Evolutionary conservation across 2,329 filamentous ascomycete species (phyloP), one percentile per base, ranked within the genome.

Genomic region (Alternaria tenuissima): DNA sequence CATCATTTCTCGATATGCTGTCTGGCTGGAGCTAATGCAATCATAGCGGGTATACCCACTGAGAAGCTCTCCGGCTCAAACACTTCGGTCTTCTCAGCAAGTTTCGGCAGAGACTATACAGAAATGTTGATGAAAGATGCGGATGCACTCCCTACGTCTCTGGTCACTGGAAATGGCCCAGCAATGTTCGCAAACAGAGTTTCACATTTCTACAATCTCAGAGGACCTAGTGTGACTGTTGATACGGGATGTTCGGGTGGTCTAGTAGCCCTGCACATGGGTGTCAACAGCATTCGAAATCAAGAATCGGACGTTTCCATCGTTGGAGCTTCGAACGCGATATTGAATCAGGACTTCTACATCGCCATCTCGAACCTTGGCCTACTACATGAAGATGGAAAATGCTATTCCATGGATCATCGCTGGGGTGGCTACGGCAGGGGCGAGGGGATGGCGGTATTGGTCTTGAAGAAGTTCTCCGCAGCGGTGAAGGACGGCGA

Each of bases 11-110:
- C 2, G 28, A 47, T 1, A 3, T 11, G 18, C 11, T 16, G 9
- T 47, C 28, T 20, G 7, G 44, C 28, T n/a, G 22, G 18, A 34
- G 28, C 44, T 47, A 22, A 47, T 18, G 12, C 6, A 22, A 34
- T 34, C 28, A 32, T n/a, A 55, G 52, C 41, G 14, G 52, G 52
- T 16, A 18, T 55, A 8, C 52, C 52, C 6, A 55, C n/a, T 22
- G 52, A 55, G 42, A 55, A 55, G 30, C 52, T 55, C n/a, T 34
- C 52, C 16, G 42, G 52, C 1, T 46, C 52, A 24, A 46, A 47
- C 12, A 55, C 52, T n/a, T 55, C 52, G 8, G 52, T 55, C 1
- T 55, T 38, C 20, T 46, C 52, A 3, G 52, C 28, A 18, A 38
- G 16, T 5, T 55, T 38, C 5, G 41, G 28, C 5, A 46, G 30